A percentile compares a stretch with the other conserved stretches of the same genome.
These are phyloP conservation scores for Dispira parvispora DNA, from an alignment of 192 early-diverging fungal species.

Conservation along the genomic window DNA sequence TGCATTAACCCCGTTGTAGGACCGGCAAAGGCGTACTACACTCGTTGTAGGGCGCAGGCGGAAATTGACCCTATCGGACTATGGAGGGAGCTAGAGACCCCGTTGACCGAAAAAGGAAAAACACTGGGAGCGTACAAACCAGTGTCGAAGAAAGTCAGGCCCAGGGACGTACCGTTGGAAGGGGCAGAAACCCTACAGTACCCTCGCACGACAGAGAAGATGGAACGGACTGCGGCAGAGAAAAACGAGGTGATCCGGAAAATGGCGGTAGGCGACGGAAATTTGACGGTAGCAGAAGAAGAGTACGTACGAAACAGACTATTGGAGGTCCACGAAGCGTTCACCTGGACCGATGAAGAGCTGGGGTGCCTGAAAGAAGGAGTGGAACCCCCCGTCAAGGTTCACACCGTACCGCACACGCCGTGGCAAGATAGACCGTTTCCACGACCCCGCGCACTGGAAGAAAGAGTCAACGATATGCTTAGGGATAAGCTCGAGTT, in stretches of 20 bases:
- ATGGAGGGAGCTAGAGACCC: too few species aligned
- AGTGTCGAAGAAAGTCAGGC: background rate
- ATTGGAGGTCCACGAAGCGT: background rate
- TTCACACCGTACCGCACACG: conserved; percentile 8
- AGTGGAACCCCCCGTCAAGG: background rate
- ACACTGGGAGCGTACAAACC: too few species aligned
- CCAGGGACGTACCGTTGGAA: background rate
- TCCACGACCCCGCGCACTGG: background rate
- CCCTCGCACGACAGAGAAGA: background rate
- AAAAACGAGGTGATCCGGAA: background rate
- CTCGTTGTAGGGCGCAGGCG: too few species aligned
- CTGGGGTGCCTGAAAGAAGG: background rate
- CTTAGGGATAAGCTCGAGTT: background rate
- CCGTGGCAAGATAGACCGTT: too few species aligned
- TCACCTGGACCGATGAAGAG: background rate
- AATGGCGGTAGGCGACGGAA: background rate
- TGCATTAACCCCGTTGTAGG: too few species aligned
- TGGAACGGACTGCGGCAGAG: background rate
- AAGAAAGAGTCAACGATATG: background rate
- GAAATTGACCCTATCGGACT: too few species aligned
- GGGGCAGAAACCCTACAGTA: background rate
- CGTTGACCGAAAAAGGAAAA: too few species aligned
- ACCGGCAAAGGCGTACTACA: too few species aligned
- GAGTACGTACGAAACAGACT: background rate
- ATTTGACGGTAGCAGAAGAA: background rate